Base-by-base conservation (phyloP, 495 filamentous ascomycete genomes). In the Pyronema omphalodes region DNA sequence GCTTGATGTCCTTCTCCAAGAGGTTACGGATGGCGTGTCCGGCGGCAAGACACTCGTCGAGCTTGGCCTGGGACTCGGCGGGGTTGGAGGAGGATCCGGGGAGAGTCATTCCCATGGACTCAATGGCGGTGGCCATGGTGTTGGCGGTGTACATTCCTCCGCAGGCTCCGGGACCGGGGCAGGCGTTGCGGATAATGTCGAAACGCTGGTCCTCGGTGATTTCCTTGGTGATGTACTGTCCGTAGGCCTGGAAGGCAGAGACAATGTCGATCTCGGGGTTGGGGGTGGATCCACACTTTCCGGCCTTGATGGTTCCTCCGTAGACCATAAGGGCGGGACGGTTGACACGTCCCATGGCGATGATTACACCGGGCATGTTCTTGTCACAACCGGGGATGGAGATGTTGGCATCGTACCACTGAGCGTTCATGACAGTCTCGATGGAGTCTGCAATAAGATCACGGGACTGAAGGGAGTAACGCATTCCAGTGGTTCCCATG, bases 61-160 rank as follows among this genome's bases (percentile, higher is more conserved):
- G 72, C 73, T 98, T 98, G 61, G 75, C 81, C 57, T 80, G 73
- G 43, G 86, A 88, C 63, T 89, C 86, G 50, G 91, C 91, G 17
- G 89, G 87, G 68, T 84, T 88, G 59, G 87, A 89, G 12, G 86
- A 94, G 29, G 87, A 94, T 5, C 93, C 91, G 9, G 91, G 86
- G 33, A 98, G 76, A 3, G 86, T 86, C 83, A 98, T 88, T 52
- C 91, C 91, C 76, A 98, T 86, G 37, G 81, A 78, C 70, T 98
- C 91, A 58, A 95, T 93, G n/a, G 88, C 88, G 5, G 82, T 82
- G 44, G 91, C 91, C 88, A 98, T 93, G 48, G 91, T 98, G 74
- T 98, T 98, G 52, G 91, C 91, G 14, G 91, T 98, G 73, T 98
- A 98, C 91, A 98, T 98, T 56, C 91, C 91, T 64, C 91, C 91